Percentiles rank a stretch among this genome's conserved stretches.
Conservation (phyloP, 129 eudicot species). For the Chrysanthemum seticuspe region DNA sequence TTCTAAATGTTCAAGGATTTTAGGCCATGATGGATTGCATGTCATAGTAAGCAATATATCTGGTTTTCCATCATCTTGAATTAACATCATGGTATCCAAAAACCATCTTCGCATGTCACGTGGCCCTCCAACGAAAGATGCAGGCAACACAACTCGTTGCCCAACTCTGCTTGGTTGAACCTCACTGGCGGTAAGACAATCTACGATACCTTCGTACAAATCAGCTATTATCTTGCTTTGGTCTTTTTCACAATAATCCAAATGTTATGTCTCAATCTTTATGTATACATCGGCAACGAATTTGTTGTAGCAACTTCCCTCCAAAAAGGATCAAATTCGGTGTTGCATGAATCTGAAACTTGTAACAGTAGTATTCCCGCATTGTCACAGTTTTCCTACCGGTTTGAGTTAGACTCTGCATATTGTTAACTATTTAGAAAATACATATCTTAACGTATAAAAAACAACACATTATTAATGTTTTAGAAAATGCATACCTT, state of each 20-base stretch:
- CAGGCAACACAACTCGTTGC: conserved; percentile 19
- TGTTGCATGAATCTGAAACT: background rate
- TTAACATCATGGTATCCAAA: conserved; percentile 32
- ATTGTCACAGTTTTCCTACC: background rate
- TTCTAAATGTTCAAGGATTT: conserved; percentile 8
- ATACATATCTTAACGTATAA: background rate
- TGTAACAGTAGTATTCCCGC: background rate
- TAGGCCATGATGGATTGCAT: conserved; percentile 27
- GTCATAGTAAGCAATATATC: conserved; percentile 41
- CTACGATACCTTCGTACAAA: conserved; percentile 21
- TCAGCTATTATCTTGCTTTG: conserved; percentile 17
- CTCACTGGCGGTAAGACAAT: conserved; percentile 9
- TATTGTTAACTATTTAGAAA: background rate
- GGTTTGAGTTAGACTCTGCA: background rate
- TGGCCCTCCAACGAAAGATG: conserved; percentile 36
- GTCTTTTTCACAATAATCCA: background rate
- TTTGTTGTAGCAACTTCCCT: conserved; percentile 4
- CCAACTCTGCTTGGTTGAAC: conserved; percentile 13
- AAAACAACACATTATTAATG: background rate
- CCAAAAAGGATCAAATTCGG: background rate
- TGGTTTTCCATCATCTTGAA: conserved; percentile 23
- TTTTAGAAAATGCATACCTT: background rate
- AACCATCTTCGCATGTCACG: conserved; percentile 28
- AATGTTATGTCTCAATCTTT: conserved; percentile 20
- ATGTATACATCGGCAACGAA: conserved; percentile 25